These are phyloP conservation scores for Cercospora sojina DNA, from an alignment of 2,329 filamentous ascomycete species.

Conservation along the genomic window DNA sequence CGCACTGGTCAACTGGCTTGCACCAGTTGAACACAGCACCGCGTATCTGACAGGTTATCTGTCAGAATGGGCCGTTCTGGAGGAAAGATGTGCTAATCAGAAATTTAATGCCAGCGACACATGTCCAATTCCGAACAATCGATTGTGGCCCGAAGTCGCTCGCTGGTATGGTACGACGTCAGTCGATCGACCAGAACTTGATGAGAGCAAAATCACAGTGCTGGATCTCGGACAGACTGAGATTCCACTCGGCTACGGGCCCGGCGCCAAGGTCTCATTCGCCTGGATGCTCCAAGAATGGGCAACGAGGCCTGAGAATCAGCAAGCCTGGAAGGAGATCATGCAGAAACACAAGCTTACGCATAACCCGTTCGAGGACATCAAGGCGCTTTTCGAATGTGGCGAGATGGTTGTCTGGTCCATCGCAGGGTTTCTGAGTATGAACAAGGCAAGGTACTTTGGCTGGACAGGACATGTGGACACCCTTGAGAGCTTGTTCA, in stretches of 20 bases:
- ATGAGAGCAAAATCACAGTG: conserved; percentile 32
- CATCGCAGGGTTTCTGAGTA: conserved; percentile 33
- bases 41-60: conserved; percentile 52
- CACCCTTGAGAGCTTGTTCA: conserved; percentile 45
- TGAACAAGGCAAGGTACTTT: conserved; percentile 49
- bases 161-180: conserved; percentile 40
- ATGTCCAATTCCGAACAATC: conserved; percentile 48
- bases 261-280: conserved; percentile 41
- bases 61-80: conserved; percentile 52
- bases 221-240: conserved; percentile 23
- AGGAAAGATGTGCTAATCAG: conserved; percentile 44
- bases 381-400: conserved; percentile 50
- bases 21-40: conserved; percentile 44
- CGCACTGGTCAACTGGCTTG: conserved; percentile 48
- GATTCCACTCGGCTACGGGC: conserved; percentile 45
- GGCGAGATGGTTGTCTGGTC: conserved; percentile 44
- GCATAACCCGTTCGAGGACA: conserved; percentile 45
- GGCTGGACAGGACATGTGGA: conserved; percentile 52
- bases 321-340: conserved; percentile 49
- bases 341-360: conserved; percentile 44
- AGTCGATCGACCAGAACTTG: conserved; percentile 27
- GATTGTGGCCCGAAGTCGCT: conserved; percentile 51
- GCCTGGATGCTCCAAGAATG: conserved; percentile 49
- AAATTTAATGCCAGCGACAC: conserved; percentile 49
- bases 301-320: conserved; percentile 47